Conservation (phyloP, 805 yeast genomes). For the Metschnikowia chrysomelidarum region DNA sequence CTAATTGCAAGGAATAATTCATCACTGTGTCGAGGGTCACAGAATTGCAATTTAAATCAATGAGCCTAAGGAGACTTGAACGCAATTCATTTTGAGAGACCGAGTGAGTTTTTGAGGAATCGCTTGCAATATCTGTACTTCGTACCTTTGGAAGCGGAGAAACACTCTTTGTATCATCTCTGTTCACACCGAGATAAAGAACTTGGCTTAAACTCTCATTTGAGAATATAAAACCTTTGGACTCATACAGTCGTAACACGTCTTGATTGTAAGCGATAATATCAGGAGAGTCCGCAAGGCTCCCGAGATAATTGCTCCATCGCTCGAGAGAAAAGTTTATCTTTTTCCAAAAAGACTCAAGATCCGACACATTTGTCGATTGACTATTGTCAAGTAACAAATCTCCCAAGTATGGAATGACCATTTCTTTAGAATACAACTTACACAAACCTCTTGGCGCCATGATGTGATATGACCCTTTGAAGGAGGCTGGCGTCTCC, state of each 20-base stretch:
- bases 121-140: conserved; percentile 4
- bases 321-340: conserved; percentile 71
- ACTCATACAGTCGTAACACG: conserved; percentile 38
- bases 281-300: conserved; percentile 44
- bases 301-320: conserved; percentile 72
- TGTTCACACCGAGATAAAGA: conserved; percentile 38
- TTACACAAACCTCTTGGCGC: conserved; percentile 88
- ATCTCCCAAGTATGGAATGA: conserved; percentile 91
- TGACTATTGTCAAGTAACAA: conserved; percentile 49
- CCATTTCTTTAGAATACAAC: conserved; percentile 69
- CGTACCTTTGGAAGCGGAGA: conserved; percentile 14
- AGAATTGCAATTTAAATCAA: conserved; percentile 44
- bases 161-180: conserved; percentile 25
- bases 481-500: conserved; percentile 11
- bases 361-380: conserved; percentile 44
- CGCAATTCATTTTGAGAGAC: conserved; percentile 24
- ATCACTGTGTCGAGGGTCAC: conserved; percentile 53
- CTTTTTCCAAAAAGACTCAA: conserved; percentile 64
- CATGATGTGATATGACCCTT: conserved; percentile 64
- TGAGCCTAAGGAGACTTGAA: conserved; percentile 41
- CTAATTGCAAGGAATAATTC: conserved; percentile 61
- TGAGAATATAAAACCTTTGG: conserved; percentile 42
- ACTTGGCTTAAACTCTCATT: conserved; percentile 45
- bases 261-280: conserved; percentile 40
- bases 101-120: neutral